These are phyloP conservation scores for Phytophthora aleatoria DNA, from an alignment of 352 stramenopile genomes.

Conservation along the genomic window DNA sequence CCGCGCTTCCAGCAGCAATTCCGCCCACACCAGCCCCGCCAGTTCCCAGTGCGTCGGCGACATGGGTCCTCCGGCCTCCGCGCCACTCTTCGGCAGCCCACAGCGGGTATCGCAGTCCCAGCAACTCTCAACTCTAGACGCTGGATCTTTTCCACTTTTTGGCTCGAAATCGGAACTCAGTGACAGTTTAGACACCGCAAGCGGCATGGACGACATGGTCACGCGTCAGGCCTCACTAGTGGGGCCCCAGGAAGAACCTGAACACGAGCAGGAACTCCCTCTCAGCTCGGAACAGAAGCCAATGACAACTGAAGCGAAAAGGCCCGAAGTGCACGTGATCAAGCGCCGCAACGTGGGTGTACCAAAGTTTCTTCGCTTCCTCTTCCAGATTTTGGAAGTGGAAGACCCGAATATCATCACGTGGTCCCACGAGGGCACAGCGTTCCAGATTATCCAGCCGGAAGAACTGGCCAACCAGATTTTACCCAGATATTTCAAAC, in stretches of 20 bases:
- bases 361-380: constrained; percentile 70
- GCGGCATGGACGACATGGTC: constrained; percentile 11
- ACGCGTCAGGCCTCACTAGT: constrained; percentile 32
- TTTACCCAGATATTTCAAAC: constrained; percentile 78
- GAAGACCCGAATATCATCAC: constrained; percentile 62
- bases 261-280: constrained; percentile 27
- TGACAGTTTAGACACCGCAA: constrained; percentile 2
- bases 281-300: not conserved
- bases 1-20: constrained; percentile 1
- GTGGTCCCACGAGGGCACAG: constrained; percentile 71
- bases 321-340: constrained; percentile 34
- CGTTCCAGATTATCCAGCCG: constrained; percentile 73
- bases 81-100: constrained; percentile 9
- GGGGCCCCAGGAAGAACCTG: constrained; percentile 21
- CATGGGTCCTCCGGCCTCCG: constrained; percentile 1
- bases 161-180: constrained; percentile 20
- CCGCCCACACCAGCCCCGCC: not conserved
- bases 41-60: not conserved
- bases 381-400: constrained; percentile 74
- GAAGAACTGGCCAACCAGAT: constrained; percentile 61
- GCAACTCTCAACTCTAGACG: not conserved
- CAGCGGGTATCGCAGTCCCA: constrained; percentile 3
- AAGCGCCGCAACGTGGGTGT: constrained; percentile 67
- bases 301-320: constrained; percentile 6
- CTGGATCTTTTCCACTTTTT: constrained; percentile 9